Base-by-base conservation (phyloP, 2,329 filamentous ascomycete species). In the Westerdykella aurantiaca region DNA sequence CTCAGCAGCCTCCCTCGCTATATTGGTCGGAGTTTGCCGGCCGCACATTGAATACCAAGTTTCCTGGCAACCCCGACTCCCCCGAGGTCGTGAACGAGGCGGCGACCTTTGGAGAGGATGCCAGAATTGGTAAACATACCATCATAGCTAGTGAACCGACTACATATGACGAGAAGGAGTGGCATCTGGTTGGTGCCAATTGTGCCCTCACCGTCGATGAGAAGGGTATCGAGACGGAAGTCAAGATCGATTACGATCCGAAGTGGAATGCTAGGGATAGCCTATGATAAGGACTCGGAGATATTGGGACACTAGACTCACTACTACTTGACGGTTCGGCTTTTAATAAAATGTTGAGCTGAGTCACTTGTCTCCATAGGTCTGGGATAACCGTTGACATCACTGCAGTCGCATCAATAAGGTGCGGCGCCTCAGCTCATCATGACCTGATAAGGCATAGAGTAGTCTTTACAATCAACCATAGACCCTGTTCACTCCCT, bases 111-210 rank as follows among this genome's bases (percentile, higher is more conserved):
- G 65, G 61, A 1, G 60, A 64, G 14, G 61, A 61, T 3, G 64
- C 68, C 41, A 68, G 71, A 21, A 70, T 72, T 55, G 76, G 75
- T 2, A 69, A 66, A 35, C 76, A 79, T 58, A 69, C 76, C 31
- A 78, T 78, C 49, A 66, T 78, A 31, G 73, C 75, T 11, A 74
- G 70, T 50, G 76, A 79, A 60, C 76, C 76, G 11, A 75, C 70
- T 21, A 79, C 76, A 7, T 78, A 74, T 50, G 71, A 74, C 50
- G 65, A 71, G 39, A 61, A 64, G 16, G 74, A 79, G 41, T 79
- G 76, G 76, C 60, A 70, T 45, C 50, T 79, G 46, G 73, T 78
- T 47, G 65, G 64, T 23, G 70, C 66, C 52, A 78, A 79, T 50
- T 64, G 67, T 50, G 67, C 63, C 29, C 49, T 77, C 31, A 52